Conservation (phyloP, 257 asterid genomes). For the Solanum pimpinellifolium region DNA sequence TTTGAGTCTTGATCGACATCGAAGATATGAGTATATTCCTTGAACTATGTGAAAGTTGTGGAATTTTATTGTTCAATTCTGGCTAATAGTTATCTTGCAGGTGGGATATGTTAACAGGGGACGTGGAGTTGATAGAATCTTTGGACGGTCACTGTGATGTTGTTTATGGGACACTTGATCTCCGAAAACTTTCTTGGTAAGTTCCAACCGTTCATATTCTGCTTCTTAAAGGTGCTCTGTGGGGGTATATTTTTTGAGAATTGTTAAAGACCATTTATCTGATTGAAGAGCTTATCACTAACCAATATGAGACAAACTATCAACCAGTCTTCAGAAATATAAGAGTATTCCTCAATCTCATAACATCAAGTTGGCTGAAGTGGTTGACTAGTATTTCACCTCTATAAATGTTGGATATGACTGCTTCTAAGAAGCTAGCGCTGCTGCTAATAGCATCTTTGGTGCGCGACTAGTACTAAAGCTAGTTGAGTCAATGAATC, state of each 20-base stretch:
- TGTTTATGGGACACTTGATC: conserved; percentile 80
- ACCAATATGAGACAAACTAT: background rate
- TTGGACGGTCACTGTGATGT: conserved; percentile 76
- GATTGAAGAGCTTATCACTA: background rate
- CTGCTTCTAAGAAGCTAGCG: background rate
- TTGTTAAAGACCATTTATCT: background rate
- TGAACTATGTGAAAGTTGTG: conserved; percentile 4
- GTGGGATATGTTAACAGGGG: conserved; percentile 95
- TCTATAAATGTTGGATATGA: background rate
- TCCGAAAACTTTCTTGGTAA: conserved; percentile 69
- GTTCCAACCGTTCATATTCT: background rate
- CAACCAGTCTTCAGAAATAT: background rate
- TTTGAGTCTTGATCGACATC: conserved; percentile 58
- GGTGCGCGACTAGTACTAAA: background rate
- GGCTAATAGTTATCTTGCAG: conserved; percentile 42
- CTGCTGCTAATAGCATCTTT: background rate
- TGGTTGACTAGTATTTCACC: background rate
- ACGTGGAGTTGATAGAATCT: conserved; percentile 83
- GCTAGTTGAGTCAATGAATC: background rate
- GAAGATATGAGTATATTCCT: conserved; percentile 75
- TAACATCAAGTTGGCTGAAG: background rate
- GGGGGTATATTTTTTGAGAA: background rate
- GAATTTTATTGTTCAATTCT: background rate
- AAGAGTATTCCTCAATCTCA: background rate
- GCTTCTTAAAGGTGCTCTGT: background rate